Evolutionary conservation across 768 basidiomycete species (phyloP), one percentile per base, ranked within the genome.

Genomic region (Sutorius australiensis): DNA sequence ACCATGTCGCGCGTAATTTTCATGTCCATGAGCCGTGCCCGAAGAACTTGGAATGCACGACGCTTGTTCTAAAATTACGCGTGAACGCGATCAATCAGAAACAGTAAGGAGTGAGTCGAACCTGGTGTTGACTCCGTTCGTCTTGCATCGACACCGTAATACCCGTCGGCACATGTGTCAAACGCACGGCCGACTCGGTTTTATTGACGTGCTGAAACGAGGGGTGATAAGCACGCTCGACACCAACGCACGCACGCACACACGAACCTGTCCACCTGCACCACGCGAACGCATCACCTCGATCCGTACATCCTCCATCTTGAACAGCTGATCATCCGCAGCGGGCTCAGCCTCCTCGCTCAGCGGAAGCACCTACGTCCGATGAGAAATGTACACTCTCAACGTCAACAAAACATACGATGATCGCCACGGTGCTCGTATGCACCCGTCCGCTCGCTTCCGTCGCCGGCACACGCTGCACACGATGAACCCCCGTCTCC

Each of bases 131-230:
- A 66, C 88, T 92, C 6, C 97, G 82, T 60, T 95, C 93, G 63
- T 99, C 95, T 73, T 99, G 97, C 91, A 98, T 98, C 8, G 93
- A 94, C 9, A 98, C 95, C 1, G 87, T 89, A 50, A 98, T 86
- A 0, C 95, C 94, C 4, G 92, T 89, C 1, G 97, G 95, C 13
- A 89, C 72, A 62, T 99, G 97, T 0, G 93, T 95, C 41, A 98
- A 70, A 1, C 97, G 86, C 19, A 99, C 94, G 3, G 97, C 95
- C 3, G 95, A 98, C 71, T 99, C 97, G 0, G 97, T 98, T 78
- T 88, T 92, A 73, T 99, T 99, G 63, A 98, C 97, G 71, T 98
- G 95, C 88, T 98, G 54, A 5, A 12, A n/a, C 30, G 12, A 41
- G 0, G 13, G n/a, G 6, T 3, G 19, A 39, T 34, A 17, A 33